A percentile compares a stretch with the other conserved stretches of the same genome.
Conservation (phyloP, 169 alveolate species). For the Plasmodium vivax region DNA sequence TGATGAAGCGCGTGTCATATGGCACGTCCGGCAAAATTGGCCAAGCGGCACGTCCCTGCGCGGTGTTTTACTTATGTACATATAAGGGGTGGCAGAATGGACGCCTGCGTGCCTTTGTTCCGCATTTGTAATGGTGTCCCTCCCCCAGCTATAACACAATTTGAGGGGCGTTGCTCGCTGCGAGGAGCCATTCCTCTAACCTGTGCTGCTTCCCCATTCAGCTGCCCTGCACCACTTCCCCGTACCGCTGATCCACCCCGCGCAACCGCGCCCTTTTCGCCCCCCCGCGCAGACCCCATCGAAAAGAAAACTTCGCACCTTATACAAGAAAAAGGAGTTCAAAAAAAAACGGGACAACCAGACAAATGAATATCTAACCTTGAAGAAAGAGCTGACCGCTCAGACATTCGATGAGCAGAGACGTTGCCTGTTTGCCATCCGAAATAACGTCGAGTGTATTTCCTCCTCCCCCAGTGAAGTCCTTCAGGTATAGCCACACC, state of each 20-base stretch:
- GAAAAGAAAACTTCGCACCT: conserved; percentile 22
- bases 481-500: conserved; percentile 23
- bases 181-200: not conserved
- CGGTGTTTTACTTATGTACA: not conserved
- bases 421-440: conserved; percentile 44
- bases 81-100: not conserved
- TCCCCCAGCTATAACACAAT: not conserved
- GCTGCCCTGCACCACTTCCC: not conserved
- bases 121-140: not conserved
- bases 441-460: conserved; percentile 30
- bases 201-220: no score
- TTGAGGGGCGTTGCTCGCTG: not conserved
- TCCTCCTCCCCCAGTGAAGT: not conserved
- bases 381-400: conserved; percentile 6
- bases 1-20: not conserved
- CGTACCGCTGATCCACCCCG: not conserved
- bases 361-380: conserved; percentile 13
- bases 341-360: conserved; percentile 7
- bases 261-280: not conserved
- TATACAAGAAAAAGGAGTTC: conserved; percentile 37
- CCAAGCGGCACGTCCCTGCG: not conserved
- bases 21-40: not conserved
- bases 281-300: not conserved
- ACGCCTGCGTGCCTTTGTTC: not conserved
- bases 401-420: conserved; percentile 11